Evolutionary conservation across 805 yeast species (phyloP), one percentile per base, ranked within the genome.

Genomic region (Danielozyma ontarioensis): DNA sequence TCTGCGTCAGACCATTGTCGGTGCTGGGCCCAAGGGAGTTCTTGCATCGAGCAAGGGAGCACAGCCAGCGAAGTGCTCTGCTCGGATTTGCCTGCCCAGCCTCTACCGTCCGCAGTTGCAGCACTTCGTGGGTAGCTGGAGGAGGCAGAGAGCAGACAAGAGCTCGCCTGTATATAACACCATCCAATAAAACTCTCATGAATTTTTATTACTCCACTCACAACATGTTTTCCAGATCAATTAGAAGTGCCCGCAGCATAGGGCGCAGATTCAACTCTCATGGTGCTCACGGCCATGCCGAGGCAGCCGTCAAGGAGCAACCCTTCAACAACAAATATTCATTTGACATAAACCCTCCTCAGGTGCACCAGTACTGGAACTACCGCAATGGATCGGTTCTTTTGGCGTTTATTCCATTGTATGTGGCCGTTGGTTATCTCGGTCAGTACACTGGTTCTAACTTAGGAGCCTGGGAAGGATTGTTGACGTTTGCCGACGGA

Each of bases 361-460:
- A 64, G 32, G 65, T 62, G 32, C 72, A 66, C 43, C 60, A 57
- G 40, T 66, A 66, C 53, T 66, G 72, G 72, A 62, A 57, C 44
- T 46, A 49, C 41, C 55, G 62, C 37, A 64, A 65, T 47, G 51
- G 59, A 29, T 46, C 55, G 17, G 55, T 63, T 22, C 48, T 63
- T 31, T 40, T 64, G 29, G 68, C 65, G 21, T 60, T 63, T 33
- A 50, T 62, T 26, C 72, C 72, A 10, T 27, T 62, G 11, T 61
- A 53, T 40, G 41, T 64, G 28, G 53, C 51, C 17, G 60, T 55
- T 7, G 65, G 63, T 10, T 63, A 59, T 45, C 36, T 55, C 18
- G 61, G 60, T 34, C 57, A 57, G 46, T 50, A 43, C 39, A 35
- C 54, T 10, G 62, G 62, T 19, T 42, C 50, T 23, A 44, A 51